Conservation (phyloP, 352 stramenopile species). For the Phytophthora agathidicida region DNA sequence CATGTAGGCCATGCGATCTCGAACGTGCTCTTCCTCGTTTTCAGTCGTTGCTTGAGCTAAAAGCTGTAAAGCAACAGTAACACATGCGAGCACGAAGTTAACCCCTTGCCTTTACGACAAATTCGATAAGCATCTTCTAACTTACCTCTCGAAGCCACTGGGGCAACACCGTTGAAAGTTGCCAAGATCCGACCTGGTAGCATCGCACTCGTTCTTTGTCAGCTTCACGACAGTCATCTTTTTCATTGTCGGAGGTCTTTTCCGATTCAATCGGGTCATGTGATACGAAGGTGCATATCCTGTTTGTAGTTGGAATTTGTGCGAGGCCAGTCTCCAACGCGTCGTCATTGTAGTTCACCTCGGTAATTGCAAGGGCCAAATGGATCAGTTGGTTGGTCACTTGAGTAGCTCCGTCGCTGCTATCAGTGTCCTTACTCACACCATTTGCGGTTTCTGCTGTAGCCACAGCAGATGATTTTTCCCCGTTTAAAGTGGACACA, state of each 20-base stretch:
- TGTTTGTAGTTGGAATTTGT: neutral
- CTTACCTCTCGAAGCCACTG: conserved; percentile 29
- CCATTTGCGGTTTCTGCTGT: neutral
- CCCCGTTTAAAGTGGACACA: neutral
- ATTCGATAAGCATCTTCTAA: neutral
- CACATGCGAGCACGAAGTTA: neutral
- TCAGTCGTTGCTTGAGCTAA: conserved; percentile 24
- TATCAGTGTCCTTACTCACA: neutral
- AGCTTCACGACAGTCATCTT: neutral
- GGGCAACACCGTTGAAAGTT: conserved; percentile 21
- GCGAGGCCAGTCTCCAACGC: neutral
- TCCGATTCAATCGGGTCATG: conserved; percentile 8
- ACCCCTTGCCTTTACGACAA: neutral
- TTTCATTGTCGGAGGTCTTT: neutral
- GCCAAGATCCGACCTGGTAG: conserved; percentile 14
- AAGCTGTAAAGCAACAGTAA: conserved; percentile 9
- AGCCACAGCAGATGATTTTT: neutral
- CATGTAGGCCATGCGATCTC: conserved; percentile 13
- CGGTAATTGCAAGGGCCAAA: conserved; percentile 7
- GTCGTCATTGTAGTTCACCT: neutral
- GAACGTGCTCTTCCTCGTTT: conserved; percentile 21
- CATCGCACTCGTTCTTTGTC: conserved; percentile 1
- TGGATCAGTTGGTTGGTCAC: conserved; percentile 24
- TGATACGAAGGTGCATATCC: conserved; percentile 26
- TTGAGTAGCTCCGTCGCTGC: neutral